Conservation (phyloP, 2,329 filamentous ascomycete genomes). For the Phoma sp. region DNA sequence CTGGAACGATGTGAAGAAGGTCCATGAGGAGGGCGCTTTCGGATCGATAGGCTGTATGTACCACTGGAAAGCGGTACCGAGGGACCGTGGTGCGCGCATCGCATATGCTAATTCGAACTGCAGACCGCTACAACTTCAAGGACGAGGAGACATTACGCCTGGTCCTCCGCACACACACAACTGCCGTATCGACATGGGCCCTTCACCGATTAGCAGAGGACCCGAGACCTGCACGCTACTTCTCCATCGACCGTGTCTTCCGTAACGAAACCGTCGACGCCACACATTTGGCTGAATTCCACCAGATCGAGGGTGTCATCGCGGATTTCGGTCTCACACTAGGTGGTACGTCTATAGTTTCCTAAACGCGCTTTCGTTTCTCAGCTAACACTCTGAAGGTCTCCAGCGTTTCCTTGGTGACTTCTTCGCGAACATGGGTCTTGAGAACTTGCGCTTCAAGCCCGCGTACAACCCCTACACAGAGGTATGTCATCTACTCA, state of each 20-base stretch:
- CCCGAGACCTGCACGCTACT: conserved; percentile 90
- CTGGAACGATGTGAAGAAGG: conserved; percentile 84
- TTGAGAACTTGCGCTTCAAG: conserved; percentile 88
- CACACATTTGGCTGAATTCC: conserved; percentile 96
- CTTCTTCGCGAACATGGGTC: conserved; percentile 97
- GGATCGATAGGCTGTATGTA: conserved; percentile 80
- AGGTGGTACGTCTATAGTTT: conserved; percentile 63
- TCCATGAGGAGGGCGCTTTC: conserved; percentile 91
- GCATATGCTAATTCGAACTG: neutral
- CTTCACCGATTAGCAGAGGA: conserved; percentile 86
- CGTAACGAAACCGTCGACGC: conserved; percentile 97
- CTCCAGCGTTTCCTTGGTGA: conserved; percentile 93
- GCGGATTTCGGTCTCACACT: conserved; percentile 93
- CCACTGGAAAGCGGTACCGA: neutral
- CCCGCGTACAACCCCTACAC: conserved; percentile 84
- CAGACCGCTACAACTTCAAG: conserved; percentile 87
- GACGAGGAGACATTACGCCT: conserved; percentile 85
- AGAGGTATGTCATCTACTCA: conserved; percentile 57
- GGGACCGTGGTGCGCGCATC: too few species aligned
- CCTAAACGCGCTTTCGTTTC: neutral
- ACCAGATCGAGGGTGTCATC: conserved; percentile 98
- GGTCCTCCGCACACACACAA: conserved; percentile 95
- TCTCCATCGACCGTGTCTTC: conserved; percentile 98
- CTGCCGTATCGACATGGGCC: conserved; percentile 88
- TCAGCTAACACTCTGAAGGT: conserved; percentile 19